Base-by-base conservation (phyloP, 495 filamentous ascomycete species). In the Podospora fimiseda region DNA sequence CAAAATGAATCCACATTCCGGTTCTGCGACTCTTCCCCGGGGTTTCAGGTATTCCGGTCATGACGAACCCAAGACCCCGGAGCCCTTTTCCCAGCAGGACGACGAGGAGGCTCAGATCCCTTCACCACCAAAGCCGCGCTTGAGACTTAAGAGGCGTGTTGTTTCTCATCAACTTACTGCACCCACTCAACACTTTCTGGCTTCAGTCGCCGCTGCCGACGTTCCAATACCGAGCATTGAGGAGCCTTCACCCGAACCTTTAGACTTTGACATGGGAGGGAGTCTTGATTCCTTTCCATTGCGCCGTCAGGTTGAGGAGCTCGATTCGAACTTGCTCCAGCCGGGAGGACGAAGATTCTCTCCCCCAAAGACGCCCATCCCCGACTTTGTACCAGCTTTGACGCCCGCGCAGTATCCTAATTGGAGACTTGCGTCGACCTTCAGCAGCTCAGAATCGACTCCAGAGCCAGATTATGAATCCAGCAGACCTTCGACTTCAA, bases 151-250 rank as follows among this genome's bases (percentile, higher is more conserved):
- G 63, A 70, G 67, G 56, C 74, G 75, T 53, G 67, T 70, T 51
- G 67, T 68, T 47, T 73, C 70, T 9, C 73, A 23, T 19, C 23
- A 71, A 41, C 61, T 76, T 14, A 61, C 71, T 20, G 77, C 77
- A 16, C 76, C 78, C 0, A 79, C 78, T 3, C 73, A 80, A 50
- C 74, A 80, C 20, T 81, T 81, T 51, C 67, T 81, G 2, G 77
- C 75, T 8, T 80, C 77, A 2, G 77, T 81, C 36, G 78, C 74
- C 40, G 76, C 78, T 30, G 78, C 77, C 50, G 74, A 78, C 60
- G 62, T 76, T n/a, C 74, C 76, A 24, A 73, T 80, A 23, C 77
- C 77, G 18, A 78, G 75, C 52, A 78, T 81, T 21, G 76, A 80
- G 58, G 63, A 70, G 51, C 63, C 64, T 11, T 59, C 66, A 22